Evolutionary conservation across 2,329 filamentous ascomycete species (phyloP).

Genomic region (Bipolaris oryzae): DNA sequence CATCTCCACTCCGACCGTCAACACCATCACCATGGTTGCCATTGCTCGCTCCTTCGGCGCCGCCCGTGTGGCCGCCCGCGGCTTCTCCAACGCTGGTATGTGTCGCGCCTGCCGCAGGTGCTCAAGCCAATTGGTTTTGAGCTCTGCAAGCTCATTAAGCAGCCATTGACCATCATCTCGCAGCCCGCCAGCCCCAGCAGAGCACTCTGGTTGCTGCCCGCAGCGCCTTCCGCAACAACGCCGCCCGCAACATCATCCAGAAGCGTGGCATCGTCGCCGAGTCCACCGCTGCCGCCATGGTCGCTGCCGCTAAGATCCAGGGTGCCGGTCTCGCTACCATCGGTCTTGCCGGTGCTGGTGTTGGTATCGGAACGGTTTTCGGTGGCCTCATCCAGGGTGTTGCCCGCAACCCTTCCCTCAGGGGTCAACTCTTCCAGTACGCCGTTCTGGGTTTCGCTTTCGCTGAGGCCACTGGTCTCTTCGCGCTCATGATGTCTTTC

Average conservation of each 20-base stretch:
- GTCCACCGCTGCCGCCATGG: constrained; percentile 51
- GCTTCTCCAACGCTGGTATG: constrained; percentile 48
- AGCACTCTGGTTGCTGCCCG: constrained; percentile 49
- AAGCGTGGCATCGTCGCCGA: constrained; percentile 51
- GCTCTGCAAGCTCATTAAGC: constrained; percentile 29
- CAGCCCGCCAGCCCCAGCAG: constrained; percentile 45
- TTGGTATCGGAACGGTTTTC: constrained; percentile 95
- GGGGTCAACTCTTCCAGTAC: constrained; percentile 94
- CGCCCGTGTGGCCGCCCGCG: constrained; percentile 50
- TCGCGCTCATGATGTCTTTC: constrained; percentile 60
- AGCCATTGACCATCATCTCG: constrained; percentile 43
- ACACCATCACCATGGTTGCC: constrained; percentile 49
- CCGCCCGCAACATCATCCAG: constrained; percentile 49
- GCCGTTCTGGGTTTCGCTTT: constrained; percentile 95
- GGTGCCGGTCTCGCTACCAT: constrained; percentile 70
- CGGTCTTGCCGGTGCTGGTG: constrained; percentile 90
- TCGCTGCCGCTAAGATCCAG: constrained; percentile 52
- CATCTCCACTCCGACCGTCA: constrained; percentile 47
- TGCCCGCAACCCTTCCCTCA: constrained; percentile 92
- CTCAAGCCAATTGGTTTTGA: constrained; percentile 40
- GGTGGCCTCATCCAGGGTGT: constrained; percentile 86
- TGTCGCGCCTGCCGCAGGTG: constrained; percentile 45
- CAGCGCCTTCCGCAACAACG: constrained; percentile 51
- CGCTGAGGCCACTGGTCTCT: constrained; percentile 82
- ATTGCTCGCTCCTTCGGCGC: constrained; percentile 50